Evolutionary conservation across 129 eudicot species (phyloP).

Genomic region (Saposhnikovia divaricata): DNA sequence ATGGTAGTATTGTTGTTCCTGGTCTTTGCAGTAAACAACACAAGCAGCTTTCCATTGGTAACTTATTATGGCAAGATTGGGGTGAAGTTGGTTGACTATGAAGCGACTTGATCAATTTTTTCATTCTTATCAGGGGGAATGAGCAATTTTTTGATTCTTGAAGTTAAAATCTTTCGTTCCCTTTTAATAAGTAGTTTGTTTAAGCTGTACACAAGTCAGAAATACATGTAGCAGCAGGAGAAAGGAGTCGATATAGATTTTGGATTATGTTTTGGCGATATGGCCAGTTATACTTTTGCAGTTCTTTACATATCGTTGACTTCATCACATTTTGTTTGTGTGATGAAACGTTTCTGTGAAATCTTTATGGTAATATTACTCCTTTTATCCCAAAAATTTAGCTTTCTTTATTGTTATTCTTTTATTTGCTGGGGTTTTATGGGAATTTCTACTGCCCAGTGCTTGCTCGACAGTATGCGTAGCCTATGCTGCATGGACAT

Average conservation of each 20-base stretch:
- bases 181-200: constrained; percentile 5
- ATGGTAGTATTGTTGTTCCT: constrained; percentile 6
- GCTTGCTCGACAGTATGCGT: neutral
- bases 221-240: constrained; percentile 7
- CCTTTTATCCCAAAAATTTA: neutral
- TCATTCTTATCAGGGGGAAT: constrained; percentile 9
- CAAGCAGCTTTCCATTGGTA: neutral
- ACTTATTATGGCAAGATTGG: neutral
- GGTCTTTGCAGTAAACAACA: constrained; percentile 12
- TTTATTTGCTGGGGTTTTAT: neutral
- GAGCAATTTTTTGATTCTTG: constrained; percentile 7
- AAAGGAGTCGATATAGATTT: neutral
- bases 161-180: constrained; percentile 1
- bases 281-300: neutral
- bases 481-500: neutral
- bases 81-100: constrained; percentile 3
- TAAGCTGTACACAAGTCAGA: constrained; percentile 11
- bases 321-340: neutral
- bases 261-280: neutral
- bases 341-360: neutral
- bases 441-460: neutral
- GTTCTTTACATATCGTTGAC: neutral
- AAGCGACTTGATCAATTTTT: neutral
- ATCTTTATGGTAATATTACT: neutral
- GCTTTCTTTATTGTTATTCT: neutral